Percentiles rank a stretch among this genome's conserved stretches.
phyloP scores from a whole-genome alignment of 2,329 filamentous ascomycete genomes.

The Beauveria bassiana region DNA sequence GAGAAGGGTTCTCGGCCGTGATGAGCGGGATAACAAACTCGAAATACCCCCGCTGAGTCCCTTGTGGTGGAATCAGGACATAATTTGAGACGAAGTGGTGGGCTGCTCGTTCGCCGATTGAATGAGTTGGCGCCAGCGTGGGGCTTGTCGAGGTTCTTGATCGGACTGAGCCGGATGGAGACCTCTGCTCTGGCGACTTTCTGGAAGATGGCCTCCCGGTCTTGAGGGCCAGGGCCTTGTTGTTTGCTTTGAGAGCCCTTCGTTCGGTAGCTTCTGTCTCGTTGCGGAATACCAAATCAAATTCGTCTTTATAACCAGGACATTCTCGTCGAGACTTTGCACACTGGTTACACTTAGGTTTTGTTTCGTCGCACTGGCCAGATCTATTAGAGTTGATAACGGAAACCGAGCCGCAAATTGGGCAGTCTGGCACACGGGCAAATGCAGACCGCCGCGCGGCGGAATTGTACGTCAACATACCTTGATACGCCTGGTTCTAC shows the following conservation, averaged over 20 bases:
- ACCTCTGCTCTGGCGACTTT: background rate
- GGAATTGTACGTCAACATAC: conserved; percentile 32
- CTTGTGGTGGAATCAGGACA: conserved; percentile 44
- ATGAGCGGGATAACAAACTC: conserved; percentile 52
- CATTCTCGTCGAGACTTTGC: conserved; percentile 55
- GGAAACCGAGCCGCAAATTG: background rate
- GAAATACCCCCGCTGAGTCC: conserved; percentile 46
- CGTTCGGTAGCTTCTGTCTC: conserved; percentile 62
- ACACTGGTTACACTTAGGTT: conserved; percentile 58
- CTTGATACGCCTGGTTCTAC: conserved; percentile 65
- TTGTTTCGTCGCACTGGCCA: conserved; percentile 57
- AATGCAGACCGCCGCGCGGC: background rate
- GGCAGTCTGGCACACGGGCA: background rate
- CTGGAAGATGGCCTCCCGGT: conserved; percentile 20
- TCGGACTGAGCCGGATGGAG: conserved; percentile 13
- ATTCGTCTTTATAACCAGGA: conserved; percentile 63
- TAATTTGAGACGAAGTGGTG: conserved; percentile 57
- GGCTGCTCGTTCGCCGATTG: conserved; percentile 46
- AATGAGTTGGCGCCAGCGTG: conserved; percentile 21
- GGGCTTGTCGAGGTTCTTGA: conserved; percentile 15
- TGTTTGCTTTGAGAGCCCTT: conserved; percentile 49
- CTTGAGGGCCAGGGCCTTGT: conserved; percentile 36
- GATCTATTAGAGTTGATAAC: background rate
- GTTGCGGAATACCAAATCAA: conserved; percentile 65
- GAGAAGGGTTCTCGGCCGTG: conserved; percentile 32